Base-by-base conservation (phyloP, 352 stramenopile species). In the Globisporangium canariense region DNA sequence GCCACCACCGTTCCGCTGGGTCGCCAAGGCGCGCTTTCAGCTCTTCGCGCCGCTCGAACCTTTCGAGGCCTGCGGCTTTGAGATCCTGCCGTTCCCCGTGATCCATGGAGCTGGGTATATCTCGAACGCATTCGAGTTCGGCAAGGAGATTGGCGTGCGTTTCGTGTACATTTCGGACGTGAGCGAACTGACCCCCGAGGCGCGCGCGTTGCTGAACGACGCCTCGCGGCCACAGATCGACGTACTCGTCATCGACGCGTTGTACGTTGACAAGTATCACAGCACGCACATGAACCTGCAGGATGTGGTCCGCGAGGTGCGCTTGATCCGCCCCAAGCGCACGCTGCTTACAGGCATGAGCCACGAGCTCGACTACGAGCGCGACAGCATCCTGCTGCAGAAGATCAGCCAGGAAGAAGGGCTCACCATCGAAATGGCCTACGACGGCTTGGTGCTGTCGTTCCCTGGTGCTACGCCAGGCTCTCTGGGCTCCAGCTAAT, bases 91-190 rank as follows among this genome's bases (percentile, higher is more conserved):
- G 7, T 86, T 97, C 43, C 86, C 89, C 0, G 86, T 97, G 16
- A 76, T 89, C 58, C 89, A 97, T 63, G 89, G 89, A 28, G 75
- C 75, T 0, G 86, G 85, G 34, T 97, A 96, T 62, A 75, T 78
- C 22, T 91, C 84, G 20, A 85, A 78, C 52, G 89, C 75, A 3
- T 97, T 96, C 45, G 83, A 92, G 47, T 96, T 96, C 58, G 89
- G 89, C 5, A 46, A 46, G 1, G 86, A 95, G 43, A 67, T 83
- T 57, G 83, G 82, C 16, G 69, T 74, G 10, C 75, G 88, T 2
- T 80, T 97, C 49, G 80, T 94, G 34, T 97, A 97, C 78, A 92
- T 97, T 57, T 96, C 87, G 6, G 89, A 97, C 73, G 81, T 94
- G 69, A 95, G 86, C 40, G 78, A 88, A 34, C 69, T 97, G 22